Evolutionary conservation across 2,329 filamentous ascomycete genomes (phyloP).

Genomic region (Xylaria digitata): DNA sequence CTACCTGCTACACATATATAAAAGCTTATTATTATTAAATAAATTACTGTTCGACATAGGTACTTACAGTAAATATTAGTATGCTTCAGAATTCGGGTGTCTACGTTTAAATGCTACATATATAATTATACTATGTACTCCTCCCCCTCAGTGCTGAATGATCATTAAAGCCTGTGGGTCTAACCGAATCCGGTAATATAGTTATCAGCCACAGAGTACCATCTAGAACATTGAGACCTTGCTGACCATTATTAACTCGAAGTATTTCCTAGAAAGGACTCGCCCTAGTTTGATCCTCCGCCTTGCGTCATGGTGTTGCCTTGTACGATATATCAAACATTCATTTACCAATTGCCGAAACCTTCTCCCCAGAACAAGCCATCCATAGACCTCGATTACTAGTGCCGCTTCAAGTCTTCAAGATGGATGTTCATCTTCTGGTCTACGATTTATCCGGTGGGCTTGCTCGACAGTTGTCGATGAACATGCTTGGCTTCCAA

Average conservation of each 20-base stretch:
- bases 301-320: constrained; percentile 4
- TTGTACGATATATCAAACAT: background rate
- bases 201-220: constrained; percentile 19
- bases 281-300: no score
- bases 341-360: background rate
- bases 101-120: no score
- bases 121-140: no score
- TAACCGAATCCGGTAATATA: constrained; percentile 25
- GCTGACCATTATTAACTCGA: no score
- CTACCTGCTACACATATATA: background rate
- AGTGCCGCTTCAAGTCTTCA: background rate
- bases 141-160: background rate
- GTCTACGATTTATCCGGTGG: constrained; percentile 81
- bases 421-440: constrained; percentile 81
- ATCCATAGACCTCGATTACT: background rate
- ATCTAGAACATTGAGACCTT: constrained; percentile 21
- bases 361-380: background rate
- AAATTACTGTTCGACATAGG: no score
- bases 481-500: constrained; percentile 64
- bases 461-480: constrained; percentile 66
- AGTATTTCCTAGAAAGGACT: background rate
- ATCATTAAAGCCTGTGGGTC: background rate
- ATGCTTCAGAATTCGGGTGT: no score
- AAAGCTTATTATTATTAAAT: background rate
- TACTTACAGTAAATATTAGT: background rate